Evolutionary conservation across 2,329 filamentous ascomycete species (phyloP).

Genomic region (Aspergillus caelatus): DNA sequence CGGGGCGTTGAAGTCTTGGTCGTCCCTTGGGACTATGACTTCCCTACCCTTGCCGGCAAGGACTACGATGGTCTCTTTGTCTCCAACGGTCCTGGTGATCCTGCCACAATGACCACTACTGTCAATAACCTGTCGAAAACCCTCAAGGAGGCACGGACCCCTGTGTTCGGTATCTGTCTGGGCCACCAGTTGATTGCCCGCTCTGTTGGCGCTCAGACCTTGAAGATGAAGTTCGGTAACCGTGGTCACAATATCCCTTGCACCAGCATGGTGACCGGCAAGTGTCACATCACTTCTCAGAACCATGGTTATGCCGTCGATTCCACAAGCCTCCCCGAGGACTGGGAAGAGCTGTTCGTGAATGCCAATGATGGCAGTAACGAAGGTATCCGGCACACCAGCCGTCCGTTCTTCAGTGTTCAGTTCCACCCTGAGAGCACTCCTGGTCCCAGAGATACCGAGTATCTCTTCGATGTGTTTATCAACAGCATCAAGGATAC

Average conservation of each 20-base stretch:
- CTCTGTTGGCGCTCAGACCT: slow-evolving; percentile 79
- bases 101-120: slow-evolving; percentile 76
- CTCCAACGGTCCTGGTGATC: slow-evolving; percentile 96
- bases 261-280: slow-evolving; percentile 91
- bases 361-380: slow-evolving; percentile 99
- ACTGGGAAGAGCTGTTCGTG: slow-evolving; percentile 93
- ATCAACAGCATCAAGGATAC: slow-evolving; percentile 79
- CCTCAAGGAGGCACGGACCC: slow-evolving; percentile 76
- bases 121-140: slow-evolving; percentile 77
- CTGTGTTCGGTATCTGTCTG: slow-evolving; percentile 94
- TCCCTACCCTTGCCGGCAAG: slow-evolving; percentile 72
- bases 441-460: slow-evolving; percentile 90
- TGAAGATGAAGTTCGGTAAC: slow-evolving; percentile 99
- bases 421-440: slow-evolving; percentile 99
- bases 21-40: slow-evolving; percentile 95
- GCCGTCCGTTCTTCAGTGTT: slow-evolving; percentile 95
- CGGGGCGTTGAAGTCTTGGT: slow-evolving; percentile 93
- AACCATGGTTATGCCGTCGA: slow-evolving; percentile 98
- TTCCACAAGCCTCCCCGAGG: slow-evolving; percentile 69
- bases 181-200: slow-evolving; percentile 91
- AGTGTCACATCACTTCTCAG: slow-evolving; percentile 98
- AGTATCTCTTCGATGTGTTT: slow-evolving; percentile 97
- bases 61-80: slow-evolving; percentile 97
- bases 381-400: slow-evolving; percentile 89
- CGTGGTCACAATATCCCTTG: slow-evolving; percentile 98